Conservation (phyloP, 2,329 filamentous ascomycete genomes). For the Myriosclerotinia curreyana region DNA sequence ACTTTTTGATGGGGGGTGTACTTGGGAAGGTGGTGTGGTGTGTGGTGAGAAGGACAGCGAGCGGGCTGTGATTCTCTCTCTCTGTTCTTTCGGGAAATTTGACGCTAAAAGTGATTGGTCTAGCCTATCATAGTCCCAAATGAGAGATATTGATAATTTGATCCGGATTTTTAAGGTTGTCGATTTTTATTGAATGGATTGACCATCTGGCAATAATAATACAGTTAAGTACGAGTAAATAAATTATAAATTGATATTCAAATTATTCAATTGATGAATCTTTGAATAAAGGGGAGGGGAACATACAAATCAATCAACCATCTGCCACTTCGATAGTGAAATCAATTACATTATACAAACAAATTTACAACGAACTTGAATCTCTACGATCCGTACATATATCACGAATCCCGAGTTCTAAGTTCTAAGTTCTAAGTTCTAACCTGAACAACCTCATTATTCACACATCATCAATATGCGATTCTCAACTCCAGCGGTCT, state of each 20-base stretch:
- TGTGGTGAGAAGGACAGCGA: constrained; percentile 31
- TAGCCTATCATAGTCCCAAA: constrained; percentile 18
- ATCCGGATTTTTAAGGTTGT: constrained; percentile 17
- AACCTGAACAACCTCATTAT: no score
- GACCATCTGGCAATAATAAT: constrained; percentile 15
- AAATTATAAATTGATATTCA: no score
- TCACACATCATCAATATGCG: constrained; percentile 34
- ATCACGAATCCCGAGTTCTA: no score
- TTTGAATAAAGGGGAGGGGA: background rate
- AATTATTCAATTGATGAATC: no score
- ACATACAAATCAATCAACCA: background rate
- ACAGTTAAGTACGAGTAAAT: no score
- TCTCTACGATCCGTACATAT: no score
- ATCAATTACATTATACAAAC: background rate
- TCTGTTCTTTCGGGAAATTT: constrained; percentile 23
- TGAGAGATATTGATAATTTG: constrained; percentile 12
- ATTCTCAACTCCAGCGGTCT: constrained; percentile 35
- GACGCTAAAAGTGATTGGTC: constrained; percentile 19
- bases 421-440: no score
- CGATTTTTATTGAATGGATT: background rate
- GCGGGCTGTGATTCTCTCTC: constrained; percentile 23
- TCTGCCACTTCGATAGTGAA: constrained; percentile 1
- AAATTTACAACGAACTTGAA: no score
- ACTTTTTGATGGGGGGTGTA: constrained; percentile 22
- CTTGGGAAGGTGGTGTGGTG: constrained; percentile 2